Percentiles rank a stretch among this genome's conserved stretches.
Conservation (phyloP, 768 basidiomycete genomes). For the Trametes cingulata region DNA sequence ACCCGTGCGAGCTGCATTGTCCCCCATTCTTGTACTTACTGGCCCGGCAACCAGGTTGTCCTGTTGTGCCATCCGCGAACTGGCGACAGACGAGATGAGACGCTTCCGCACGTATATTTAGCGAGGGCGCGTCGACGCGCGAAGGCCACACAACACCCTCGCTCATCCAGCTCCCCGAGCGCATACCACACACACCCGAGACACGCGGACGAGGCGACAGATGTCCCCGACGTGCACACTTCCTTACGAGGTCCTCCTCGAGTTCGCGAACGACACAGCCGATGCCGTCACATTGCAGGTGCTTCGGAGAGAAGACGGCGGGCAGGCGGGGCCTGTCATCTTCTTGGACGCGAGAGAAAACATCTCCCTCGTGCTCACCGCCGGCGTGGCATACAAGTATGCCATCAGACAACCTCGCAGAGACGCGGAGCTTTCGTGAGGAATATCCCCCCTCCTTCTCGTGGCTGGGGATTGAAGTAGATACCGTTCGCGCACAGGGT, state of each 20-base stretch:
- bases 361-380: slow-evolving; percentile 49
- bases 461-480: background rate
- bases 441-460: slow-evolving; percentile 15
- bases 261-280: slow-evolving; percentile 50
- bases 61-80: background rate
- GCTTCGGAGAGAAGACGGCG: slow-evolving; percentile 32
- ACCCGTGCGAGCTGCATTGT: slow-evolving; percentile 14
- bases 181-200: background rate
- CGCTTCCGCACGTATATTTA: slow-evolving; percentile 12
- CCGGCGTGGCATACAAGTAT: slow-evolving; percentile 51
- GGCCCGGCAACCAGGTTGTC: slow-evolving; percentile 6
- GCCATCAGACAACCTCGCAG: slow-evolving; percentile 40
- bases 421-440: slow-evolving; percentile 49
- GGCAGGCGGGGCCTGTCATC: slow-evolving; percentile 36
- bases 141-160: background rate
- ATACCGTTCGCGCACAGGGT: slow-evolving; percentile 33
- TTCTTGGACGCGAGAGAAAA: slow-evolving; percentile 43
- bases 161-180: background rate
- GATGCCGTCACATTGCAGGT: slow-evolving; percentile 43
- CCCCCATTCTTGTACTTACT: slow-evolving; percentile 1
- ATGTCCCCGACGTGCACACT: slow-evolving; percentile 48
- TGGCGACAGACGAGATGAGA: background rate
- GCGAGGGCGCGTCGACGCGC: background rate
- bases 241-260: slow-evolving; percentile 54
- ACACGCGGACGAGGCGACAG: background rate